Percentiles rank a stretch among this genome's conserved stretches.
Conservation (phyloP, 345 rosid species). For the Syzygium aromaticum region DNA sequence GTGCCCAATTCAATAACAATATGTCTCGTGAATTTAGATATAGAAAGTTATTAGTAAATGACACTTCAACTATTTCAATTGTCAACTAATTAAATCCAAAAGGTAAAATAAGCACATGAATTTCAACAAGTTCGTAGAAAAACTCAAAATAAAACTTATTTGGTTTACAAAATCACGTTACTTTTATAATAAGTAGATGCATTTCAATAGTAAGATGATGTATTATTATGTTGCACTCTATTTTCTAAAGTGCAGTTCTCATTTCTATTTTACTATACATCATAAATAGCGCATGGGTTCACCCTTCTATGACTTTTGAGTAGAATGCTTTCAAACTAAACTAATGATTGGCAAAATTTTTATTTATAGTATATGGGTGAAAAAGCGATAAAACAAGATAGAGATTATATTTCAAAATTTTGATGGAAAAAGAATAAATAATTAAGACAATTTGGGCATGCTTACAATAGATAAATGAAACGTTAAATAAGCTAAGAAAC, state of each 20-base stretch:
- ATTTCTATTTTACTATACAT: neutral
- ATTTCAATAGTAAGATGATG: neutral
- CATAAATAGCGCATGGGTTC: rapidly evolving
- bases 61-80: neutral
- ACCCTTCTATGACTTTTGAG: too few relatives aligned
- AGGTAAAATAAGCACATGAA: too few relatives aligned
- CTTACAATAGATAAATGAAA: neutral
- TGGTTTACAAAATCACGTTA: rapidly evolving
- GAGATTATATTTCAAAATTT: neutral
- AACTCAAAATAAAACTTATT: neutral
- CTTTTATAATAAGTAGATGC: neutral
- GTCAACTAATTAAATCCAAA: too few relatives aligned
- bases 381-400: neutral
- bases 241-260: rapidly evolving
- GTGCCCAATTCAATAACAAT: too few relatives aligned
- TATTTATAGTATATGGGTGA: too few relatives aligned
- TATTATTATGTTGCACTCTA: neutral
- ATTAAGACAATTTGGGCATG: neutral
- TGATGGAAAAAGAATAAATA: neutral
- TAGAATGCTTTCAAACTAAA: too few relatives aligned
- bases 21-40: too few relatives aligned
- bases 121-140: neutral
- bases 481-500: neutral
- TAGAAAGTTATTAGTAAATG: rapidly evolving
- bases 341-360: too few relatives aligned